Base-by-base conservation (phyloP, 345 rosid species). In the Salix caprea region DNA sequence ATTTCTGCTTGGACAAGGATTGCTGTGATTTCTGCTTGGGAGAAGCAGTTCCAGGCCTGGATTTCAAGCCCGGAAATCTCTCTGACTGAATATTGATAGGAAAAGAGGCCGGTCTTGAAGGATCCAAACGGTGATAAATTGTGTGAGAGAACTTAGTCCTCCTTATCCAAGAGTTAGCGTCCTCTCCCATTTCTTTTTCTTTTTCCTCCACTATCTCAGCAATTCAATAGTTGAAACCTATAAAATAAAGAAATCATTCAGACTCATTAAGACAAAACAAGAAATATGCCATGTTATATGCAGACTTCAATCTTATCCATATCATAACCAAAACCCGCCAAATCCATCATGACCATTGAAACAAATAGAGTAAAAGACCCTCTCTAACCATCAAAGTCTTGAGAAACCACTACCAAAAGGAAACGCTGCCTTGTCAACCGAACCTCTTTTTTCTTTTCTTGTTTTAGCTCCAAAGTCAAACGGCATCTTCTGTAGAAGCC, bases 111-210 rank as follows among this genome's bases (percentile, higher is more conserved):
- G 90, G 81, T 78, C 78, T 86, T 11, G 97, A 87, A 19, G 91
- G 73, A 78, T 94, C 92, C 40, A 94, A 68, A 74, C 99, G 90
- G 71, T 92, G 89, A 77, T 88, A 94, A 78, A 96, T 84, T 4
- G 98, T 96, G 13, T 91, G 97, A 42, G 99, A 94, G 81, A 86
- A 96, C 44, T 92, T 96, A 0, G 97, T 74, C 84, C 99, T 88
- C 89, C 99, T 87, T 50, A 96, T 81, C 99, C 97, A 96, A 48
- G 98, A 96, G 84, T 61, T 69, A 73, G 87, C 81, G 32, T 90
- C 96, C 70, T 89, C 98, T 77, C 81, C 94, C 97, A 92, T 96
- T 56, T 81, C 79, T 7, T 70, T 36, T 75, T n/a, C 10, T 24
- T 18, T 46, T 23, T 26, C 30, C 16, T 16, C 65, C 48, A 36